Evolutionary conservation across 805 yeast species (phyloP).

Genomic region (Lipomyces spencermartinsiae): DNA sequence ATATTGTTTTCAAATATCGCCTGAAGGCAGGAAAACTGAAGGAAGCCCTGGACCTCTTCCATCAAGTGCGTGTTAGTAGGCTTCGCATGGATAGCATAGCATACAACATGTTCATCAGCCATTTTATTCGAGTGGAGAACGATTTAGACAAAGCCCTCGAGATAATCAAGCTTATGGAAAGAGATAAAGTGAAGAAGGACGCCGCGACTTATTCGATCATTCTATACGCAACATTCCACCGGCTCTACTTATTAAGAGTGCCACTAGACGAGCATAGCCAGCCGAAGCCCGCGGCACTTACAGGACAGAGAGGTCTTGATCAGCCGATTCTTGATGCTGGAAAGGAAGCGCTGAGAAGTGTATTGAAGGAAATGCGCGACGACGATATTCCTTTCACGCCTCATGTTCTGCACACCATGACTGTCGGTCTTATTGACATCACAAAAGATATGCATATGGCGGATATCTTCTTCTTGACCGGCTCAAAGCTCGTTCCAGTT

Average conservation of each 20-base stretch:
- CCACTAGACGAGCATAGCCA: constrained; percentile 7
- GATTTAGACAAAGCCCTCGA: constrained; percentile 17
- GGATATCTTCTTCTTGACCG: constrained; percentile 12
- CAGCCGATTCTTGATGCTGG: constrained; percentile 3
- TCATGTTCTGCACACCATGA: constrained; percentile 25
- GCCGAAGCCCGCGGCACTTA: background rate
- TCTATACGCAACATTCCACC: constrained; percentile 26
- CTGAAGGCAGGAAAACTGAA: background rate
- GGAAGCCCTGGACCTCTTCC: constrained; percentile 3
- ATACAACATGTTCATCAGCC: constrained; percentile 23
- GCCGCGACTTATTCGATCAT: constrained; percentile 25
- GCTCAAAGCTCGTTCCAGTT: constrained; percentile 10
- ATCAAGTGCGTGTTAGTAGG: background rate
- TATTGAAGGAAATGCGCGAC: constrained; percentile 25
- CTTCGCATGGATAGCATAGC: background rate
- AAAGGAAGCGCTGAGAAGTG: constrained; percentile 12
- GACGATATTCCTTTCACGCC: constrained; percentile 22
- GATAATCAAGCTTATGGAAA: constrained; percentile 13
- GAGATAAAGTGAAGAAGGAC: constrained; percentile 16
- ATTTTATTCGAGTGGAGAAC: constrained; percentile 14
- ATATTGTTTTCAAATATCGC: constrained; percentile 13
- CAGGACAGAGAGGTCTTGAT: background rate
- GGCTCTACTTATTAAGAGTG: constrained; percentile 13
- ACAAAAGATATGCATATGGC: constrained; percentile 29
- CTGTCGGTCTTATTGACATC: constrained; percentile 28